phyloP scores from a whole-genome alignment of 2,329 filamentous ascomycete genomes.

The Epichloe elymi region DNA sequence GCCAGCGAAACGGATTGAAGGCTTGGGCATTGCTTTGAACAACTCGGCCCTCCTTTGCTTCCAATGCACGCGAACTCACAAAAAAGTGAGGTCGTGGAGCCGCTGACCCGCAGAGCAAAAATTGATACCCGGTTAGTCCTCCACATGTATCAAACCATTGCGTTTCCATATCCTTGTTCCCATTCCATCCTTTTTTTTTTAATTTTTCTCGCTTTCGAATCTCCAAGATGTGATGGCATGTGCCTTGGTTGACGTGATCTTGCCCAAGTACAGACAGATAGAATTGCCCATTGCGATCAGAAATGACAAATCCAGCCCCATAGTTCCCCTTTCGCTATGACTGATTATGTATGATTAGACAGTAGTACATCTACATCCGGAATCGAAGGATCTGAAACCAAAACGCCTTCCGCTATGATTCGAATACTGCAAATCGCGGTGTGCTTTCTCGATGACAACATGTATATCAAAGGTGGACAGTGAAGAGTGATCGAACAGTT shows the following conservation, averaged over 20 bases:
- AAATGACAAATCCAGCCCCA: conserved; percentile 4
- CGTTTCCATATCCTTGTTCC: conserved; percentile 7
- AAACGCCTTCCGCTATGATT: conserved; percentile 46
- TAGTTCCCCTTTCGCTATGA: conserved; percentile 2
- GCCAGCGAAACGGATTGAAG: not conserved
- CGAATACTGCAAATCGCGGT: conserved; percentile 24
- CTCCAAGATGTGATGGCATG: conserved; percentile 18
- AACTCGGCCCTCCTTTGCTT: not conserved
- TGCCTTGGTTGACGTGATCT: conserved; percentile 14
- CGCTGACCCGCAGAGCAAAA: conserved; percentile 8
- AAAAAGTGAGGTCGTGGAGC: not conserved
- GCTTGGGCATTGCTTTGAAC: not conserved
- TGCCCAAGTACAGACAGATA: conserved; percentile 3
- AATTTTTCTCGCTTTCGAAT: conserved; percentile 14
- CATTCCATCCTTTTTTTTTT: conserved; percentile 17
- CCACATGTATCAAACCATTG: conserved; percentile 3
- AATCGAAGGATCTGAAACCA: conserved; percentile 35
- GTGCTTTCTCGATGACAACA: conserved; percentile 18
- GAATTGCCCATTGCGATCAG: conserved; percentile 6
- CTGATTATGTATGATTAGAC: conserved; percentile 38
- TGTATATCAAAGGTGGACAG: conserved; percentile 17
- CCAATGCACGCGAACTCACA: not conserved
- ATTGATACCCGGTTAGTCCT: conserved; percentile 11
- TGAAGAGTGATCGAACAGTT: conserved; percentile 14
- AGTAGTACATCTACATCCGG: conserved; percentile 37